Evolutionary conservation across 2,329 filamentous ascomycete species (phyloP).

Genomic region (Fusarium torreyae): DNA sequence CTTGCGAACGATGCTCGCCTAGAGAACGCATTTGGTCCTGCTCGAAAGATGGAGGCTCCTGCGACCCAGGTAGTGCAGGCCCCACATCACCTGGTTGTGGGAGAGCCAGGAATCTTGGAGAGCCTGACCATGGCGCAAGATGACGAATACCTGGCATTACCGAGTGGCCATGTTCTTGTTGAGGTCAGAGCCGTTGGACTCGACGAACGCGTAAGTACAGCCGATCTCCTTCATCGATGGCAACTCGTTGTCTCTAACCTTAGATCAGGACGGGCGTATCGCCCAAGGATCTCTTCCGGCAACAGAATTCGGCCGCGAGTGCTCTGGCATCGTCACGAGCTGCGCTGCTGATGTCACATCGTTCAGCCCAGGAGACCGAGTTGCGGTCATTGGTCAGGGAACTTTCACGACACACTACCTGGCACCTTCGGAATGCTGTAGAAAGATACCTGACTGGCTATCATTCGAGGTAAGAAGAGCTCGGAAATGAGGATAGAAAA

Average conservation of each 20-base stretch:
- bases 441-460: conserved; percentile 43
- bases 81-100: conserved; percentile 35
- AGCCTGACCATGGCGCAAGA: conserved; percentile 42
- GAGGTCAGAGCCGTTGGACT: conserved; percentile 43
- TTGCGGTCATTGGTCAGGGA: conserved; percentile 42
- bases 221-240: not conserved
- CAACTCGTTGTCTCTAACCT: conserved; percentile 28
- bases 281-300: conserved; percentile 42
- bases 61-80: conserved; percentile 18
- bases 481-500: not conserved
- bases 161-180: conserved; percentile 39
- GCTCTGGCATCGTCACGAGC: conserved; percentile 33
- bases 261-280: conserved; percentile 27
- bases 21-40: conserved; percentile 42
- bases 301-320: conserved; percentile 43
- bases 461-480: conserved; percentile 41
- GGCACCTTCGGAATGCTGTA: conserved; percentile 34
- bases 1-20: conserved; percentile 39
- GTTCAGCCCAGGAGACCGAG: conserved; percentile 38
- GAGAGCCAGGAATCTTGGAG: conserved; percentile 44
- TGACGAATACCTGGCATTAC: conserved; percentile 3
- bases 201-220: conserved; percentile 39
- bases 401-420: conserved; percentile 43
- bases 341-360: conserved; percentile 35
- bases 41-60: conserved; percentile 35